Evolutionary conservation across 306 rosid genomes (phyloP).

Genomic region (Bauhinia variegata): DNA sequence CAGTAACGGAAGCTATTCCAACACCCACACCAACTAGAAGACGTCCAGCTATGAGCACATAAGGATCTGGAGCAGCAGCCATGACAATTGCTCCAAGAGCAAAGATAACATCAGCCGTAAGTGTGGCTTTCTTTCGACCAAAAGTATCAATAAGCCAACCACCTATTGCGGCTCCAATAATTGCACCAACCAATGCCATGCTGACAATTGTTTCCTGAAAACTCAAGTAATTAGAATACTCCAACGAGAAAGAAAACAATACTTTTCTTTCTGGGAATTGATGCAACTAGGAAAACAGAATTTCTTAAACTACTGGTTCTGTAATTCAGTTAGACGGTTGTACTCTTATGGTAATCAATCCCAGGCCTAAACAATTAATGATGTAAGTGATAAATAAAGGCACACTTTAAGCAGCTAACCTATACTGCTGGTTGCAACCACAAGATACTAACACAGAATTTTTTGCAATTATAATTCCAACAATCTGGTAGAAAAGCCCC

Average conservation of each 20-base stretch:
- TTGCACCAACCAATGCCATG: conserved; percentile 92
- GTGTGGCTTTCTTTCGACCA: conserved; percentile 85
- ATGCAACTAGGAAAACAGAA: not conserved
- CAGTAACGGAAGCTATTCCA: conserved; percentile 85
- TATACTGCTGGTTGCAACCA: not conserved
- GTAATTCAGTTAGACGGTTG: not conserved
- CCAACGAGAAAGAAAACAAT: not conserved
- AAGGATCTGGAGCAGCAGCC: conserved; percentile 91
- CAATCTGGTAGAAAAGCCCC: conserved; percentile 1
- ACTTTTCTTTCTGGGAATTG: not conserved
- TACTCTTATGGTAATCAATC: not conserved
- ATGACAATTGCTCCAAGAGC: conserved; percentile 74
- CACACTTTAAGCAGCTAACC: not conserved
- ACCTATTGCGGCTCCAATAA: conserved; percentile 81
- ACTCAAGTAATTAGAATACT: conserved; percentile 21
- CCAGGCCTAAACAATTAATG: not conserved
- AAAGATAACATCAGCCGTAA: conserved; percentile 73
- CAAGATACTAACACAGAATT: not conserved
- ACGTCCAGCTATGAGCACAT: conserved; percentile 80
- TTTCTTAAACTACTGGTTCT: not conserved
- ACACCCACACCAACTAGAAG: conserved; percentile 79
- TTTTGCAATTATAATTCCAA: not conserved
- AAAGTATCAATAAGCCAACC: conserved; percentile 86
- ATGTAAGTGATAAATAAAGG: not conserved
- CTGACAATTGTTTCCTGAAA: conserved; percentile 87